phyloP scores from a whole-genome alignment of 495 filamentous ascomycete species.

The Corynascus novoguineensis region DNA sequence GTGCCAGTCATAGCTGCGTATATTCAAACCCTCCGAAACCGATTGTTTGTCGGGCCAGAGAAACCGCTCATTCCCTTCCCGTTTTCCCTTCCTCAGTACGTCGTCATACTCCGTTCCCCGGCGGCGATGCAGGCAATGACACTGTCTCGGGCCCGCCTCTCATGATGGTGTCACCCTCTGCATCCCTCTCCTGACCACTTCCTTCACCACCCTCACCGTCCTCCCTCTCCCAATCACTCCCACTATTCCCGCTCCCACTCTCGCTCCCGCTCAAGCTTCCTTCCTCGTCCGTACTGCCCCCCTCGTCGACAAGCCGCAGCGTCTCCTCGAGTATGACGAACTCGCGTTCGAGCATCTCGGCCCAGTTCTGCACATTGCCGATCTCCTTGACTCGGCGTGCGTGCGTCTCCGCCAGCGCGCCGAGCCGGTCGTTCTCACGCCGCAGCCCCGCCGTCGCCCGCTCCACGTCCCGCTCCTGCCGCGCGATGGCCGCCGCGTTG shows the following conservation, averaged over 20 bases:
- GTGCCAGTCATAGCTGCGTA: too few species aligned
- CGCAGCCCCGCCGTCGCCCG: constrained; percentile 60
- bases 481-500: constrained; percentile 62
- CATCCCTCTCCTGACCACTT: neutral
- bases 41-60: too few species aligned
- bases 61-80: neutral
- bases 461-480: constrained; percentile 66
- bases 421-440: constrained; percentile 65
- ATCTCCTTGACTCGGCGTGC: constrained; percentile 79
- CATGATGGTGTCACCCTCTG: constrained; percentile 10
- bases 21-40: too few species aligned
- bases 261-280: constrained; percentile 29
- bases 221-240: constrained; percentile 10
- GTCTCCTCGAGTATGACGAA: constrained; percentile 85
- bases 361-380: constrained; percentile 97
- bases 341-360: constrained; percentile 90
- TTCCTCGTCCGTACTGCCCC: constrained; percentile 22
- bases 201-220: constrained; percentile 11
- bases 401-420: constrained; percentile 61
- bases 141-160: constrained; percentile 1
- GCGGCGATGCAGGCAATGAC: constrained; percentile 11
- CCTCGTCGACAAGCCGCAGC: constrained; percentile 56
- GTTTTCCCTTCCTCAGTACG: constrained; percentile 11
- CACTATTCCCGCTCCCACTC: constrained; percentile 26
- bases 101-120: neutral